These are phyloP conservation scores for Melampsora americana DNA, from an alignment of 1,284 basidiomycete species.

Conservation along the genomic window DNA sequence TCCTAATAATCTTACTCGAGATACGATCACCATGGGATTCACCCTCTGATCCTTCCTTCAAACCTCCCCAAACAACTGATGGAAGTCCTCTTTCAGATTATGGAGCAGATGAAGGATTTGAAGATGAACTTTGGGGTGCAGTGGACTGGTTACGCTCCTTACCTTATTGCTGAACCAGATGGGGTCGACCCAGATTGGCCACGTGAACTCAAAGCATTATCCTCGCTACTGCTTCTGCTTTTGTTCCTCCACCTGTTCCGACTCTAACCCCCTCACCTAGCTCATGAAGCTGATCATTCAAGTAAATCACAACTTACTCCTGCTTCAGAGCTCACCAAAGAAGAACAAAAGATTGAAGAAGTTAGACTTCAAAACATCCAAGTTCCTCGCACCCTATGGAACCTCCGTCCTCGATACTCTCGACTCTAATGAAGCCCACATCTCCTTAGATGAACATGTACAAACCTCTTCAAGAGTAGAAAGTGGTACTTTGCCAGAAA, in stretches of 20 bases:
- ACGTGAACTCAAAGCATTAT: constrained; percentile 19
- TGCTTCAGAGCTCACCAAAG: background rate
- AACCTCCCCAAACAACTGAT: constrained; percentile 13
- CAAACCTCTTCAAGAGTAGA: background rate
- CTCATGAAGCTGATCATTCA: background rate
- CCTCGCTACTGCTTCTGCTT: constrained; percentile 27
- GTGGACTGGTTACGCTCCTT: constrained; percentile 23
- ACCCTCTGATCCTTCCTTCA: constrained; percentile 37
- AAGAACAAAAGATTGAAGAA: constrained; percentile 10
- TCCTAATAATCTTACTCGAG: background rate
- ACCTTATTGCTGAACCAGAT: constrained; percentile 29
- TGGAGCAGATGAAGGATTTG: constrained; percentile 12
- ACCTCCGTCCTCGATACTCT: background rate
- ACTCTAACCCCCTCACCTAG: background rate
- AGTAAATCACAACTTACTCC: background rate
- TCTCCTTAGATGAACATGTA: no score
- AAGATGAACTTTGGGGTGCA: constrained; percentile 15
- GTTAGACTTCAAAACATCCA: background rate
- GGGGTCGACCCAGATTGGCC: constrained; percentile 34
- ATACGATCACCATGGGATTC: constrained; percentile 9
- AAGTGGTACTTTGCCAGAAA: background rate
- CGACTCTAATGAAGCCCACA: no score
- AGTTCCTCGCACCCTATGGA: constrained; percentile 28
- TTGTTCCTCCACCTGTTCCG: constrained; percentile 20
- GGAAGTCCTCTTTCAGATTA: background rate